Percentiles rank a stretch among this genome's conserved stretches.
Evolutionary conservation across 768 basidiomycete genomes (phyloP).

Genomic region (Polyporus arcularius): DNA sequence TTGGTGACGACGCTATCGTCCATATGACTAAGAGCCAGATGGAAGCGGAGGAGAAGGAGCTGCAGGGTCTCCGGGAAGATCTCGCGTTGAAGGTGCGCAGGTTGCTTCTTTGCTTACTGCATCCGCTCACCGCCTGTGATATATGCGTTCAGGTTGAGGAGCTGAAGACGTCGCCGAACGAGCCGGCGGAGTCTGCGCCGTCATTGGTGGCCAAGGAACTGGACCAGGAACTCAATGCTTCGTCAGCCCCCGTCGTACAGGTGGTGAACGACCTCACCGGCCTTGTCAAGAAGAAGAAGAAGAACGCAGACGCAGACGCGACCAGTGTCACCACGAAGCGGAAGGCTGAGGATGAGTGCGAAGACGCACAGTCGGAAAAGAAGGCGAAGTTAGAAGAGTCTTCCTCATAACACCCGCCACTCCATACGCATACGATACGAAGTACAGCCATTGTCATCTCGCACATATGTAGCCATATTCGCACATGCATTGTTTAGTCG

Average conservation of each 20-base stretch:
- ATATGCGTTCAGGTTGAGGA: constrained; percentile 75
- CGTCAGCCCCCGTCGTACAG: constrained; percentile 34
- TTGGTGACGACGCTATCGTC: constrained; percentile 56
- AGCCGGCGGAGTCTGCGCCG: constrained; percentile 59
- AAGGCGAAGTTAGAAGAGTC: constrained; percentile 60
- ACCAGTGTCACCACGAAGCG: constrained; percentile 49
- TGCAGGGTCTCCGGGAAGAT: constrained; percentile 75
- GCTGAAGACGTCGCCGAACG: constrained; percentile 76
- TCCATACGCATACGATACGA: not conserved
- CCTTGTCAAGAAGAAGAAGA: constrained; percentile 88
- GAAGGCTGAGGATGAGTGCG: constrained; percentile 66
- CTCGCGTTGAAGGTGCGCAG: constrained; percentile 73
- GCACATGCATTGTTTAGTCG: not conserved
- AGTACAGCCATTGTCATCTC: not conserved
- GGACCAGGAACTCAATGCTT: constrained; percentile 65
- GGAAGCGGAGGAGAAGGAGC: constrained; percentile 78
- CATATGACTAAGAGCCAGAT: constrained; percentile 75
- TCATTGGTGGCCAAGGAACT: constrained; percentile 70
- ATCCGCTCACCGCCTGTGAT: not conserved
- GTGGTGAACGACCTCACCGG: constrained; percentile 81
- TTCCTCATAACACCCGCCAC: constrained; percentile 22
- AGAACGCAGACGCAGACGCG: constrained; percentile 33
- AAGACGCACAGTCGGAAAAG: constrained; percentile 48
- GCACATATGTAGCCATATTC: constrained; percentile 17
- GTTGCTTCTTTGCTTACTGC: not conserved